Conservation (phyloP, 2,329 filamentous ascomycete genomes). For the Aureobasidium pullulans region DNA sequence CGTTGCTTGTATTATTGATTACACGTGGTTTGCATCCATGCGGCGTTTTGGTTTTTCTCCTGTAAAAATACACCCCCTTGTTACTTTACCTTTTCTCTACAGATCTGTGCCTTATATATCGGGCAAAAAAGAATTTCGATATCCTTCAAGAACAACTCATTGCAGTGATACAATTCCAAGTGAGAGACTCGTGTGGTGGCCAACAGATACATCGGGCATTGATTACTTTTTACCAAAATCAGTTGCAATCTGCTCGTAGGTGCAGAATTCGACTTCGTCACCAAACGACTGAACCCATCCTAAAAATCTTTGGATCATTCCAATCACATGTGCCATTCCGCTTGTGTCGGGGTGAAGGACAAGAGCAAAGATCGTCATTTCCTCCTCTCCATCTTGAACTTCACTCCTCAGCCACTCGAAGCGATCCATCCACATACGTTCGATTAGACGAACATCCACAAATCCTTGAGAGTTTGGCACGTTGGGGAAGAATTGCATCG, state of each 20-base stretch:
- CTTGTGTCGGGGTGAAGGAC: constrained; percentile 52
- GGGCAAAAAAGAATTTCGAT: background rate
- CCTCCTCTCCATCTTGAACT: constrained; percentile 28
- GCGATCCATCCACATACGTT: constrained; percentile 55
- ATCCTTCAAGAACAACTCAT: background rate
- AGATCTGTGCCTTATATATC: background rate
- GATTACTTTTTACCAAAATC: constrained; percentile 20
- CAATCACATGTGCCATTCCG: constrained; percentile 55
- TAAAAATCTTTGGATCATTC: constrained; percentile 48
- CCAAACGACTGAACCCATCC: constrained; percentile 42
- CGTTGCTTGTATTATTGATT: constrained; percentile 1
- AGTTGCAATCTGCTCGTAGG: constrained; percentile 36
- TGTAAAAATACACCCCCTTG: constrained; percentile 10
- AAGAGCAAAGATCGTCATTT: constrained; percentile 42
- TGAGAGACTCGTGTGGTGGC: no score
- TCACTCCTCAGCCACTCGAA: constrained; percentile 47
- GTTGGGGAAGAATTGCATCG: constrained; percentile 40
- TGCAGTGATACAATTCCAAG: background rate
- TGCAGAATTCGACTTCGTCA: constrained; percentile 39
- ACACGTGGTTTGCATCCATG: constrained; percentile 10
- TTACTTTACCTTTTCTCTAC: background rate
- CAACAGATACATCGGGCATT: no score
- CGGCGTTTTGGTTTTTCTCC: constrained; percentile 7
- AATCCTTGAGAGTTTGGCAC: constrained; percentile 50
- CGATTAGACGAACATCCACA: constrained; percentile 49